A percentile compares a stretch with the other conserved stretches of the same genome.
Conservation (phyloP, 306 rosid genomes). For the Albizia julibrissin region DNA sequence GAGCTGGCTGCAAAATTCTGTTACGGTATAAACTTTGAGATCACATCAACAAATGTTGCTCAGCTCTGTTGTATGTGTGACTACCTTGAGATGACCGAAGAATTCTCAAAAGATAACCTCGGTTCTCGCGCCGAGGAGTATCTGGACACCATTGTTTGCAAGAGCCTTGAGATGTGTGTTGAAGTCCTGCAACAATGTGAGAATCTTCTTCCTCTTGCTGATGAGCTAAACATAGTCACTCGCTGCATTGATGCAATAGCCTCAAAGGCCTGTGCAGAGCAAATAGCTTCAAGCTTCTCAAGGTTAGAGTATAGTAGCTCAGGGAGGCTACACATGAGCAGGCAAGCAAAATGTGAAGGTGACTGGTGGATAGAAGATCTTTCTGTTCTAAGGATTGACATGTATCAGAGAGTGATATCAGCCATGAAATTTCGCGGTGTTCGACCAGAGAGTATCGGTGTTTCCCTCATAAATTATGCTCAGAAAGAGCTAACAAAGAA, state of each 20-base stretch:
- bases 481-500: constrained; percentile 87
- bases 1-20: constrained; percentile 96
- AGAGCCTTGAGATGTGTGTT: constrained; percentile 92
- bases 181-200: constrained; percentile 94
- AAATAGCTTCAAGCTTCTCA: constrained; percentile 97
- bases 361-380: constrained; percentile 99
- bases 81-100: constrained; percentile 95
- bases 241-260: constrained; percentile 97
- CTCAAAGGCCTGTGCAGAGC: constrained; percentile 94
- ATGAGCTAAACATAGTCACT: constrained; percentile 70
- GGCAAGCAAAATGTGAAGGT: constrained; percentile 79
- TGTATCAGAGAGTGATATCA: constrained; percentile 80
- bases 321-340: constrained; percentile 93
- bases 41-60: constrained; percentile 80
- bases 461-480: constrained; percentile 83
- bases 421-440: constrained; percentile 99
- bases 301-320: constrained; percentile 97
- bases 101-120: constrained; percentile 86
- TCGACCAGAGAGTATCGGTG: constrained; percentile 92
- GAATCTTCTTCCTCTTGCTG: constrained; percentile 80
- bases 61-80: constrained; percentile 88
- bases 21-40: constrained; percentile 94
- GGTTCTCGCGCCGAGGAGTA: constrained; percentile 85
- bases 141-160: constrained; percentile 75
- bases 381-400: constrained; percentile 80